These are phyloP conservation scores for Theobroma cacao DNA, from an alignment of 345 rosid genomes.

Conservation along the genomic window DNA sequence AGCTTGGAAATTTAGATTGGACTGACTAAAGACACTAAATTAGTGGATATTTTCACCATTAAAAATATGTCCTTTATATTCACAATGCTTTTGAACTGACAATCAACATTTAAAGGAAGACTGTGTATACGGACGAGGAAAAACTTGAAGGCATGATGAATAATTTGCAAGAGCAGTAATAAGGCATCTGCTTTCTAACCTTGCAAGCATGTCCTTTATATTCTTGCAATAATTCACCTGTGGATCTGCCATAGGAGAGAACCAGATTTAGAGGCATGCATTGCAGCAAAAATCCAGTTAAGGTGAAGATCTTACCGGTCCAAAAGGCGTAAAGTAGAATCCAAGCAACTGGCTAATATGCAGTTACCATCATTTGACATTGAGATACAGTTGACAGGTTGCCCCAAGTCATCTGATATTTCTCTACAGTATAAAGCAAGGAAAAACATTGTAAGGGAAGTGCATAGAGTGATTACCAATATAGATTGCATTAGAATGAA, in stretches of 20 bases:
- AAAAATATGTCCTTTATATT: not conserved
- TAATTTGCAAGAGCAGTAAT: not conserved
- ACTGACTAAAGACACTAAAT: not conserved
- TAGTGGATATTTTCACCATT: not conserved
- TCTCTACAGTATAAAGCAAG: conserved; percentile 46
- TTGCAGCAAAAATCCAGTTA: conserved; percentile 2
- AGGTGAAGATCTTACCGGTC: conserved; percentile 50
- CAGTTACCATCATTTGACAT: conserved; percentile 92
- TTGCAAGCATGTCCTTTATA: conserved; percentile 89
- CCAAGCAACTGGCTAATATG: conserved; percentile 84
- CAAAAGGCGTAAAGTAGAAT: conserved; percentile 80
- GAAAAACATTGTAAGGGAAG: not conserved
- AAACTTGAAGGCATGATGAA: not conserved
- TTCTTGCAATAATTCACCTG: conserved; percentile 87
- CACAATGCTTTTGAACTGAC: not conserved
- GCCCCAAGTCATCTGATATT: conserved; percentile 83
- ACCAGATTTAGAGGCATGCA: not conserved
- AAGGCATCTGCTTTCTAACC: conserved; percentile 46
- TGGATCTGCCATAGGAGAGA: conserved; percentile 48
- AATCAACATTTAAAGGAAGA: conserved; percentile 1
- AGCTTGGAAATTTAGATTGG: not conserved
- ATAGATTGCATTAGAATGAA: not conserved
- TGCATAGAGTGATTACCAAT: not conserved
- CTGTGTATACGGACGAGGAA: not conserved
- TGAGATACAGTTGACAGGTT: conserved; percentile 92